These are phyloP conservation scores for Amauroascus niger DNA, from an alignment of 2,329 filamentous ascomycete genomes.

Conservation along the genomic window DNA sequence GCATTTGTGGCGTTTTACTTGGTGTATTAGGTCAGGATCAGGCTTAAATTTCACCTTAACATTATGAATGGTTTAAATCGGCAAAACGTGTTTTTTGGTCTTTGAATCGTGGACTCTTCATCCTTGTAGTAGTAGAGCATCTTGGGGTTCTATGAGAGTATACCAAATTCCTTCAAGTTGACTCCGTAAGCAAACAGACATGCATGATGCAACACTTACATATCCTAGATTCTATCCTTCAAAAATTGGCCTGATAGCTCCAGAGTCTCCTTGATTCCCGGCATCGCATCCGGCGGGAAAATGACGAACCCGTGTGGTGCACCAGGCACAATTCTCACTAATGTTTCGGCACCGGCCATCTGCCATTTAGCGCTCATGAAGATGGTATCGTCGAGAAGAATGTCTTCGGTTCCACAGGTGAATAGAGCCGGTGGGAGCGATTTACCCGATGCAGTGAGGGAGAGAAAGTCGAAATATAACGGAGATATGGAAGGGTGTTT, in stretches of 20 bases:
- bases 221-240: conserved; percentile 1
- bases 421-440: conserved; percentile 47
- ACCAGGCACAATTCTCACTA: conserved; percentile 47
- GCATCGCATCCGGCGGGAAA: conserved; percentile 20
- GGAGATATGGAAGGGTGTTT: conserved; percentile 42
- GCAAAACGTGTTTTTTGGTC: too few relatives aligned
- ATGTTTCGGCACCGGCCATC: conserved; percentile 42
- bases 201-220: neutral
- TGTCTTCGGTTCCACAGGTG: conserved; percentile 46
- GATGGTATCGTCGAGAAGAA: conserved; percentile 44
- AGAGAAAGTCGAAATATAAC: conserved; percentile 40
- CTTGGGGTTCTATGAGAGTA: too few relatives aligned
- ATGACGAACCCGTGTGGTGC: conserved; percentile 46
- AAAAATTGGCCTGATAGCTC: neutral
- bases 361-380: conserved; percentile 48
- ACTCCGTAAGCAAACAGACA: neutral
- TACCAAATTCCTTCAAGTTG: too few relatives aligned
- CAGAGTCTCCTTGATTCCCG: neutral
- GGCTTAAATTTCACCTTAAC: neutral
- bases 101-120: too few relatives aligned
- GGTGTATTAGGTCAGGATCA: neutral
- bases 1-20: neutral
- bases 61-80: neutral
- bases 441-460: conserved; percentile 21
- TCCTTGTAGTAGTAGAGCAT: too few relatives aligned